Percentiles rank a stretch among this genome's conserved stretches.
phyloP scores from a whole-genome alignment of 371 early-diverging fungal genomes.

The Rhizopus arrhizus region DNA sequence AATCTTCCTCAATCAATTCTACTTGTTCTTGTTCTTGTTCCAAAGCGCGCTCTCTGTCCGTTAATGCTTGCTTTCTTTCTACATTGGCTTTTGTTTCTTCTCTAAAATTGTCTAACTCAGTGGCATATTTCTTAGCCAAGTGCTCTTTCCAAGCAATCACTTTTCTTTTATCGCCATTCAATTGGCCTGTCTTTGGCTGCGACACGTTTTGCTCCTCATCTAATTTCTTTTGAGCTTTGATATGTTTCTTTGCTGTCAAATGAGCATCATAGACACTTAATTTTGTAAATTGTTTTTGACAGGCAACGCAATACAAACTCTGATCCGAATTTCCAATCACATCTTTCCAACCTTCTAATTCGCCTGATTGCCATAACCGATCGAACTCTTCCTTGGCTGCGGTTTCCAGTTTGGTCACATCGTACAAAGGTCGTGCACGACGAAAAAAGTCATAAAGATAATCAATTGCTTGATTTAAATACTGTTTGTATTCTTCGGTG shows the following conservation, averaged over 20 bases:
- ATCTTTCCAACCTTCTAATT: slow-evolving; percentile 69
- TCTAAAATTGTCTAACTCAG: slow-evolving; percentile 60
- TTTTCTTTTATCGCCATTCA: slow-evolving; percentile 56
- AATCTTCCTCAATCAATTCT: slow-evolving; percentile 72
- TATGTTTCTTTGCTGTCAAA: slow-evolving; percentile 87
- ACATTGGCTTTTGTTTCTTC: slow-evolving; percentile 87
- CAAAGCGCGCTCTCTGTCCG: slow-evolving; percentile 78
- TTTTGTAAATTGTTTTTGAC: slow-evolving; percentile 86
- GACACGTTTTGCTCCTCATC: slow-evolving; percentile 14
- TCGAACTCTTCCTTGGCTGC: slow-evolving; percentile 63
- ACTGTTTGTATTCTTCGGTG: slow-evolving; percentile 66
- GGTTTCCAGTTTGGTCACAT: slow-evolving; percentile 58
- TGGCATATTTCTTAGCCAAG: slow-evolving; percentile 63
- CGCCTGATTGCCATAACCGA: slow-evolving; percentile 59
- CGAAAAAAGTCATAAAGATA: slow-evolving; percentile 82
- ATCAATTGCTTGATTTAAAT: slow-evolving; percentile 61
- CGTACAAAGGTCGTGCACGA: slow-evolving; percentile 79
- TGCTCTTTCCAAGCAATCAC: slow-evolving; percentile 67
- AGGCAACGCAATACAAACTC: slow-evolving; percentile 77
- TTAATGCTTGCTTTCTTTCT: slow-evolving; percentile 93
- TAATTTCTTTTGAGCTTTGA: slow-evolving; percentile 73
- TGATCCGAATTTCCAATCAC: slow-evolving; percentile 38
- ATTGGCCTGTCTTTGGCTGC: slow-evolving; percentile 24
- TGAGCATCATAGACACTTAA: slow-evolving; percentile 84
- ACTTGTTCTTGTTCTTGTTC: slow-evolving; percentile 78